Percentiles rank a stretch among this genome's conserved stretches.
phyloP scores from a whole-genome alignment of 1,139 yeast genomes.

The Blastobotrys petasosporus region DNA sequence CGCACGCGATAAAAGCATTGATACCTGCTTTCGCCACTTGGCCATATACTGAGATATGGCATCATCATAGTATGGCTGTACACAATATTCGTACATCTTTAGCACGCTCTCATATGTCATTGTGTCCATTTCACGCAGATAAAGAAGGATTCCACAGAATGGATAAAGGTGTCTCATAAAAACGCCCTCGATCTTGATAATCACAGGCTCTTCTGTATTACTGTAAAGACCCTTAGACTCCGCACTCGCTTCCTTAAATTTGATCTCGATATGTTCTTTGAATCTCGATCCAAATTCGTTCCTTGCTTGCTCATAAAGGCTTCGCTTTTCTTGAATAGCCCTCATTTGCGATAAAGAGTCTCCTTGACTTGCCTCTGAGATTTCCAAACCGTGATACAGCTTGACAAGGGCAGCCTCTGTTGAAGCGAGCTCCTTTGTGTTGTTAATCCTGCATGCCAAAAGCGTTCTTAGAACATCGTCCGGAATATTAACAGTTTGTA shows the following conservation, averaged over 20 bases:
- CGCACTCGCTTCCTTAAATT: constrained; percentile 35
- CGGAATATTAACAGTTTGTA: constrained; percentile 64
- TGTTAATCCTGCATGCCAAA: constrained; percentile 45
- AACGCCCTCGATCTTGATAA: constrained; percentile 18
- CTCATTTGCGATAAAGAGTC: constrained; percentile 60
- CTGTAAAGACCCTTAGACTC: constrained; percentile 17
- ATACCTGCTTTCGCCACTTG: constrained; percentile 26
- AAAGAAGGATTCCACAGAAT: constrained; percentile 58
- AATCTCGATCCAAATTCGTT: constrained; percentile 48
- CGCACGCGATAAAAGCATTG: constrained; percentile 15
- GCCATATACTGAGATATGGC: constrained; percentile 29
- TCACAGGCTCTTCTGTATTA: constrained; percentile 18
- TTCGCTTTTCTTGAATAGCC: constrained; percentile 65
- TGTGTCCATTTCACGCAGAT: constrained; percentile 51
- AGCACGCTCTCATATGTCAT: constrained; percentile 40
- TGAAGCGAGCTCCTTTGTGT: constrained; percentile 40
- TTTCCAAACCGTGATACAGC: constrained; percentile 50
- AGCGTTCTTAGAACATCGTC: constrained; percentile 48
- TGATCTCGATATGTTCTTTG: constrained; percentile 40
- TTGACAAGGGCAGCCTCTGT: constrained; percentile 56
- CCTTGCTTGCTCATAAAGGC: constrained; percentile 55
- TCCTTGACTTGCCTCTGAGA: constrained; percentile 25
- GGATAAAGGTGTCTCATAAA: constrained; percentile 36
- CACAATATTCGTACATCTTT: constrained; percentile 26
- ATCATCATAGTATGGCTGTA: constrained; percentile 25